A percentile compares a stretch with the other conserved stretches of the same genome.
These are phyloP conservation scores for Hygrophila difformis DNA, from an alignment of 257 asterid species.

Conservation along the genomic window DNA sequence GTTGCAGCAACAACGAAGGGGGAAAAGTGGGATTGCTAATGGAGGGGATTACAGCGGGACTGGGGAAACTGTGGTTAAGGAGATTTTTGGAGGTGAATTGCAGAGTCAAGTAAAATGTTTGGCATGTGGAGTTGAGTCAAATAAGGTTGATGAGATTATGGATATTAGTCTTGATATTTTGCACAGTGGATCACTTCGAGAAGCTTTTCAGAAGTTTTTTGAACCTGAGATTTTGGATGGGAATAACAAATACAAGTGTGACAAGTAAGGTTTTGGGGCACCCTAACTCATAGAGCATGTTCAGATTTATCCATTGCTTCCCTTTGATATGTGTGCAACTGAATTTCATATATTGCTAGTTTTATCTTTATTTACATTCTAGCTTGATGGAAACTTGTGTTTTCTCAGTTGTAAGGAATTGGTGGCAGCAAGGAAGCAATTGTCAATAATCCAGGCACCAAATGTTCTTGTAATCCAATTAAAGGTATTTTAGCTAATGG, in stretches of 20 bases:
- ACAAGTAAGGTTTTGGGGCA: conserved; percentile 45
- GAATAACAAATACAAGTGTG: conserved; percentile 88
- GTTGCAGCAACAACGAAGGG: conserved; percentile 57
- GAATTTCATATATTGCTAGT: conserved; percentile 9
- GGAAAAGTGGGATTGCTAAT: conserved; percentile 39
- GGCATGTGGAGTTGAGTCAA: conserved; percentile 94
- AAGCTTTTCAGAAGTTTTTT: conserved; percentile 80
- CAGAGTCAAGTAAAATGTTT: conserved; percentile 95
- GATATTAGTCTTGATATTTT: conserved; percentile 92
- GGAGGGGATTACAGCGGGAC: conserved; percentile 43
- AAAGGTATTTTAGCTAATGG: conserved; percentile 45
- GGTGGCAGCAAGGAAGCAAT: conserved; percentile 96
- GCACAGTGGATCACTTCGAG: conserved; percentile 74
- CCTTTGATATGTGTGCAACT: conserved; percentile 6
- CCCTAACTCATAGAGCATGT: conserved; percentile 1
- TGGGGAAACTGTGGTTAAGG: conserved; percentile 73
- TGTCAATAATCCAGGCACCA: conserved; percentile 90
- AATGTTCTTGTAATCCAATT: conserved; percentile 94
- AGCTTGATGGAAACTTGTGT: conserved; percentile 23
- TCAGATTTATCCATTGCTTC: not conserved
- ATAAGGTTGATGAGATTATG: conserved; percentile 97
- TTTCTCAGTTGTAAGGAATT: conserved; percentile 82
- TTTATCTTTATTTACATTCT: conserved; percentile 10
- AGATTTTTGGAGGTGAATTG: conserved; percentile 88
- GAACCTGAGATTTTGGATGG: conserved; percentile 94